phyloP scores from a whole-genome alignment of 225 moss, liverwort and hornwort genomes.

The Sphagnum contortum region DNA sequence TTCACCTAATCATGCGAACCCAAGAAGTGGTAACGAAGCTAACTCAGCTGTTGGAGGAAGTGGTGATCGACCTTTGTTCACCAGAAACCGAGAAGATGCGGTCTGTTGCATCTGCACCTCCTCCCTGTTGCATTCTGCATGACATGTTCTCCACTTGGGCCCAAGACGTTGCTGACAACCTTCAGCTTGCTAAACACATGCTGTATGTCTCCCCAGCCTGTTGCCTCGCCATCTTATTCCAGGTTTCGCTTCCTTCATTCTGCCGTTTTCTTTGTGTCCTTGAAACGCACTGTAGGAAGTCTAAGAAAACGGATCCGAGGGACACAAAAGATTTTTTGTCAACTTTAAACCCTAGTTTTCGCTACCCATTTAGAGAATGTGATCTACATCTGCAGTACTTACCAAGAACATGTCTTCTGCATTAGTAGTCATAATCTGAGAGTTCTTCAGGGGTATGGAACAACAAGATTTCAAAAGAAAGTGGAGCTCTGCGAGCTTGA shows the following conservation, averaged over 20 bases:
- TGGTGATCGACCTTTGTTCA: conserved; percentile 13
- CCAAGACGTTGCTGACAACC: conserved; percentile 17
- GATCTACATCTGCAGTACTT: too few species aligned
- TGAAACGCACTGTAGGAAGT: too few species aligned
- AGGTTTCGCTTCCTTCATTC: conserved; percentile 9
- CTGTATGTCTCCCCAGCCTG: conserved; percentile 8
- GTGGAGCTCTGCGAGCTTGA: too few species aligned
- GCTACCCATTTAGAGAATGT: too few species aligned
- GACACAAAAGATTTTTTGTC: too few species aligned
- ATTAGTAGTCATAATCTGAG: too few species aligned
- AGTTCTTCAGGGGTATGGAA: too few species aligned
- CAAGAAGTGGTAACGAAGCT: conserved; percentile 7
- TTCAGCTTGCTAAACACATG: conserved; percentile 25
- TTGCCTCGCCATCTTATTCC: conserved; percentile 12
- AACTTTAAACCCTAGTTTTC: too few species aligned
- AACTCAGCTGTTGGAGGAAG: conserved; percentile 9
- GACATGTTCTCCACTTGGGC: conserved; percentile 19
- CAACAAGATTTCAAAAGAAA: too few species aligned
- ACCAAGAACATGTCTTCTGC: too few species aligned
- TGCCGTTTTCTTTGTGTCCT: too few species aligned
- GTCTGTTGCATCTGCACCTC: conserved; percentile 12
- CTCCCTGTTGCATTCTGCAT: conserved; percentile 24
- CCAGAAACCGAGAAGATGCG: conserved; percentile 6
- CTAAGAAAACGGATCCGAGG: too few species aligned
- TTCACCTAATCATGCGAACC: not conserved